Conservation (phyloP, 164 flowering plant species). For the Chloranthus sessilifolius region DNA sequence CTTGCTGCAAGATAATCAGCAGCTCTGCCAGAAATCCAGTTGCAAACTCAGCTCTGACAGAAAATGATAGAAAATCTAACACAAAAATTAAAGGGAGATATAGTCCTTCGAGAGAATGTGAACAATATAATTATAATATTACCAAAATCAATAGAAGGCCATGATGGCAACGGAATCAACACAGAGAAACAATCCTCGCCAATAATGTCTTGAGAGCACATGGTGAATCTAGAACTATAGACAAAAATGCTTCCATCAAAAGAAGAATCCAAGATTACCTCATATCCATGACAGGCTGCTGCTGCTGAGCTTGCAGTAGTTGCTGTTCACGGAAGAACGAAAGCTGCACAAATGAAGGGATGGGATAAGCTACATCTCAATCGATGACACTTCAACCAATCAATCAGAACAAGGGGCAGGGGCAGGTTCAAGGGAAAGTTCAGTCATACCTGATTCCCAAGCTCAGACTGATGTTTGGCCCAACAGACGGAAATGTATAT, state of each 20-base stretch:
- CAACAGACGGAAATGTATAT: not conserved
- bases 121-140: too few species aligned
- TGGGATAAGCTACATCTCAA: not conserved
- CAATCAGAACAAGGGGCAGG: too few species aligned
- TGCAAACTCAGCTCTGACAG: too few species aligned
- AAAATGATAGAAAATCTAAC: too few species aligned
- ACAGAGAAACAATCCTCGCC: too few species aligned
- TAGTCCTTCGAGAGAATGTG: too few species aligned
- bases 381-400: too few species aligned
- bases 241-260: not conserved
- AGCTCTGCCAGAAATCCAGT: too few species aligned
- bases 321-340: slow-evolving; percentile 1
- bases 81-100: too few species aligned
- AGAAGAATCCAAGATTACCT: not conserved
- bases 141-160: too few species aligned
- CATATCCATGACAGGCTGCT: not conserved
- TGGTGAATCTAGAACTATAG: not conserved
- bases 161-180: too few species aligned
- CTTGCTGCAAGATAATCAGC: too few species aligned
- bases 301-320: slow-evolving; percentile 1
- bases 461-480: slow-evolving; percentile 2
- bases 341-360: not conserved
- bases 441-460: slow-evolving; percentile 1
- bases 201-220: not conserved
- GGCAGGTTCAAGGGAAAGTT: not conserved